Evolutionary conservation across 495 filamentous ascomycete genomes (phyloP).

Genomic region (Xylaria venustula): DNA sequence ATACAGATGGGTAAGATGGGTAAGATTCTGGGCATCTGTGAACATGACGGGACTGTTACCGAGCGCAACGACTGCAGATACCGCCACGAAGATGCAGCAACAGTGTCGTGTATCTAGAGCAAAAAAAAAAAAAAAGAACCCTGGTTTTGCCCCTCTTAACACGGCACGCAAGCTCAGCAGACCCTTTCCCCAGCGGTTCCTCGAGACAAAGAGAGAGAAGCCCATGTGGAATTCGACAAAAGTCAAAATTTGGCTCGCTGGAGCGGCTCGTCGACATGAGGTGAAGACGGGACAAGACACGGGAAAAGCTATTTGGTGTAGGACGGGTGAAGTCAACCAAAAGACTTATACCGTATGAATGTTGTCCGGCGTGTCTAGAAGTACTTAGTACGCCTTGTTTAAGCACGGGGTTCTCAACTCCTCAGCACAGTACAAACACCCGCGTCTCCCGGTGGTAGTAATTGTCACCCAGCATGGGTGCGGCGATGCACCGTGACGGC

Average conservation of each 20-base stretch:
- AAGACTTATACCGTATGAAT: too few relatives aligned
- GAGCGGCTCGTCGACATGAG: not conserved
- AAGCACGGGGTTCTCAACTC: not conserved
- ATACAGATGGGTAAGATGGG: not conserved
- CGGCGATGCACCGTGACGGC: not conserved
- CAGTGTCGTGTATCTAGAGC: not conserved
- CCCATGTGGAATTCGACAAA: not conserved
- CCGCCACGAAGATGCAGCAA: not conserved
- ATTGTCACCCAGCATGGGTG: constrained; percentile 11
- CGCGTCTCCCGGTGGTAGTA: constrained; percentile 3
- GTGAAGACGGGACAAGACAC: not conserved
- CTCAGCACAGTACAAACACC: constrained; percentile 1
- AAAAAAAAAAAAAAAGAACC: not conserved
- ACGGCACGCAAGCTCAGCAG: not conserved
- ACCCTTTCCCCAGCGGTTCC: not conserved
- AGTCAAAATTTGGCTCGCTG: not conserved
- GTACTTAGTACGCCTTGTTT: too few relatives aligned
- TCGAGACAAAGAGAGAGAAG: not conserved
- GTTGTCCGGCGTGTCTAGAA: too few relatives aligned
- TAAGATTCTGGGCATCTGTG: not conserved
- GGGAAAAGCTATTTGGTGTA: not conserved
- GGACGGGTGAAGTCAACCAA: too few relatives aligned
- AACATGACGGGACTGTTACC: not conserved
- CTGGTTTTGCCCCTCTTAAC: not conserved
- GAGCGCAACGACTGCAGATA: constrained; percentile 5